Conservation (phyloP, 2,329 filamentous ascomycete species). For the Graphium sp. region DNA sequence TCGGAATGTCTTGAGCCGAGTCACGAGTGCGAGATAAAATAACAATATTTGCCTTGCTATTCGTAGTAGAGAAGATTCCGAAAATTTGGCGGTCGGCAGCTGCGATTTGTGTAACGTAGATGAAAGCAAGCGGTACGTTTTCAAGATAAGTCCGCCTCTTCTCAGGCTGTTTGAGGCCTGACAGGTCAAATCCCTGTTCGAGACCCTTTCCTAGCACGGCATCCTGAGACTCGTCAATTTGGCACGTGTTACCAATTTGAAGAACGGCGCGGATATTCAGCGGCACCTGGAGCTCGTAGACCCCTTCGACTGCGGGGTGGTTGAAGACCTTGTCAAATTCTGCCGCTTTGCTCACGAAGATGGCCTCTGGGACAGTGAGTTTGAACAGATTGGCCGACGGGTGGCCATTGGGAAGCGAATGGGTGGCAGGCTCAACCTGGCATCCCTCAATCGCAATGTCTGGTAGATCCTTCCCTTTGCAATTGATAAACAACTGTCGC, state of each 20-base stretch:
- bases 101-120: conserved; percentile 86
- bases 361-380: conserved; percentile 73
- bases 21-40: conserved; percentile 76
- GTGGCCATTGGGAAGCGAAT: conserved; percentile 89
- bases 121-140: conserved; percentile 57
- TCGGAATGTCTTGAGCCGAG: conserved; percentile 65
- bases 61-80: conserved; percentile 74
- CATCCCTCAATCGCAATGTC: conserved; percentile 68
- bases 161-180: conserved; percentile 49
- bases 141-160: conserved; percentile 58
- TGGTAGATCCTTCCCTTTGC: conserved; percentile 75
- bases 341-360: conserved; percentile 51
- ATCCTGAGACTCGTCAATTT: conserved; percentile 78
- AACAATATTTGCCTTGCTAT: conserved; percentile 66
- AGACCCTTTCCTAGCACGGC: conserved; percentile 86
- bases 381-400: conserved; percentile 89
- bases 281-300: conserved; percentile 89
- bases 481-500: conserved; percentile 77
- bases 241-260: conserved; percentile 78
- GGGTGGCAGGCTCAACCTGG: conserved; percentile 80
- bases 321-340: conserved; percentile 7
- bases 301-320: conserved; percentile 86
- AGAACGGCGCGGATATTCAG: conserved; percentile 75
- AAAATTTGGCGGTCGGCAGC: conserved; percentile 87
- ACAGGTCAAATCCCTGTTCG: conserved; percentile 84